Base-by-base conservation (phyloP, 2,329 filamentous ascomycete species). In the Hypoxylon sp. region DNA sequence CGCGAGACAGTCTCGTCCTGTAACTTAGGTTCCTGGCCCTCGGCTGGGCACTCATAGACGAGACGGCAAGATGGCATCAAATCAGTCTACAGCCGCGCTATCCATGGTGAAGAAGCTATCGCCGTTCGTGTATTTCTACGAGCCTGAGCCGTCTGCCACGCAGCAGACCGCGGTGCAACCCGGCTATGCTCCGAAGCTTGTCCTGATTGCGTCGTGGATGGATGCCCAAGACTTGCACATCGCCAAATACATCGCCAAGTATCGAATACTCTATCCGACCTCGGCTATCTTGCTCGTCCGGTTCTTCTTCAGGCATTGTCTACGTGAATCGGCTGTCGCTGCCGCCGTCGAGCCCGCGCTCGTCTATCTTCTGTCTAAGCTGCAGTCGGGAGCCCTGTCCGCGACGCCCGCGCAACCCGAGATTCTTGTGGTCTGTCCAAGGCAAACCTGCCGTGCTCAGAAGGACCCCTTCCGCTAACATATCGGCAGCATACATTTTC, bases 131-230 rank as follows among this genome's bases (percentile, higher is more conserved):
- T 69, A 55, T 29, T 60, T 66, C 53, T 69, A 69, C 45, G 69
- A 72, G 51, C 69, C 68, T 3, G 57, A 48, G 23, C 27, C 20
- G 38, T 31, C 33, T 53, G 46, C 10, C 50, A 46, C n/a, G 23
- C 51, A 27, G 26, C 47, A 45, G 31, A 48, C 6, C 9, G 2
- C 4, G 10, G 3, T 11, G n/a, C 15, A 60, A 13, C 41, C 41
- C 37, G 24, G 17, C 2, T 17, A 56, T 42, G 66, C 74, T 8
- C 81, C 82, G 10, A 77, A 77, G 49, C 74, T 84, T 29, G 74
- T 84, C 53, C 60, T 83, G 20, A 45, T 84, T 29, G 75, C 78
- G 29, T 72, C 76, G 6, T 84, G 82, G 82, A 81, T 83, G 75
- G 78, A 75, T 40, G 81, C 82, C 8, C 74, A 68, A n/a, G 77